phyloP scores from a whole-genome alignment of 106 monocot genomes.

The Cymbidium sinense region DNA sequence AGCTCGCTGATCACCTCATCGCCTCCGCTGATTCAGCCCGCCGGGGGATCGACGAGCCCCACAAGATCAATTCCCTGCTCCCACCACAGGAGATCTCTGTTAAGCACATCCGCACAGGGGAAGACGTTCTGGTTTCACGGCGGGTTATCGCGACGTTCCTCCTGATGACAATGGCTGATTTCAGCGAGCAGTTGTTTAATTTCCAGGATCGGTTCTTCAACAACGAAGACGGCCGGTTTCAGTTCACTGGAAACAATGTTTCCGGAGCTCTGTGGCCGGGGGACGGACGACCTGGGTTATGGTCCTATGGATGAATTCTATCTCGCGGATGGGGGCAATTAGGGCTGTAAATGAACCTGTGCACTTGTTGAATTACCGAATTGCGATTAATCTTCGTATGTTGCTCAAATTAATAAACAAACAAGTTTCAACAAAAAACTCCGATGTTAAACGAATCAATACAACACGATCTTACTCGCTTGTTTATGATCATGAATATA shows the following conservation, averaged over 20 bases:
- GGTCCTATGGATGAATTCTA: constrained; percentile 68
- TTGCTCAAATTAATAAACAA: too few relatives aligned
- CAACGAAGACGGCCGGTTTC: constrained; percentile 55
- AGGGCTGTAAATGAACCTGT: too few relatives aligned
- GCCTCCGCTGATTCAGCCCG: constrained; percentile 25
- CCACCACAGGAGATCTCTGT: constrained; percentile 45
- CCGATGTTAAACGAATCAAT: too few relatives aligned
- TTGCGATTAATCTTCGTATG: too few relatives aligned
- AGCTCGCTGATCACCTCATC: constrained; percentile 42
- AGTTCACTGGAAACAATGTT: constrained; percentile 40
- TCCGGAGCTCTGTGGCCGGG: constrained; percentile 56
- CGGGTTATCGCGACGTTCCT: constrained; percentile 52
- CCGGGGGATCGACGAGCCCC: constrained; percentile 12
- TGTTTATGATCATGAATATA: too few relatives aligned
- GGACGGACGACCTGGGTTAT: constrained; percentile 56
- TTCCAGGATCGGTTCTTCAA: constrained; percentile 75
- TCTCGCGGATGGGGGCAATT: constrained; percentile 81
- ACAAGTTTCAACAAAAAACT: too few relatives aligned
- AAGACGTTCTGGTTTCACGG: constrained; percentile 54
- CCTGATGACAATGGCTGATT: constrained; percentile 77
- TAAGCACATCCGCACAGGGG: constrained; percentile 73
- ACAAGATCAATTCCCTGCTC: constrained; percentile 35
- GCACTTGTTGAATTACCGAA: too few relatives aligned
- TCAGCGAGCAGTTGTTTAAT: constrained; percentile 73
- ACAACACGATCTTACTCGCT: too few relatives aligned